Evolutionary conservation across 805 yeast species (phyloP), one percentile per base, ranked within the genome.

Genomic region (Metschnikowia proteae): DNA sequence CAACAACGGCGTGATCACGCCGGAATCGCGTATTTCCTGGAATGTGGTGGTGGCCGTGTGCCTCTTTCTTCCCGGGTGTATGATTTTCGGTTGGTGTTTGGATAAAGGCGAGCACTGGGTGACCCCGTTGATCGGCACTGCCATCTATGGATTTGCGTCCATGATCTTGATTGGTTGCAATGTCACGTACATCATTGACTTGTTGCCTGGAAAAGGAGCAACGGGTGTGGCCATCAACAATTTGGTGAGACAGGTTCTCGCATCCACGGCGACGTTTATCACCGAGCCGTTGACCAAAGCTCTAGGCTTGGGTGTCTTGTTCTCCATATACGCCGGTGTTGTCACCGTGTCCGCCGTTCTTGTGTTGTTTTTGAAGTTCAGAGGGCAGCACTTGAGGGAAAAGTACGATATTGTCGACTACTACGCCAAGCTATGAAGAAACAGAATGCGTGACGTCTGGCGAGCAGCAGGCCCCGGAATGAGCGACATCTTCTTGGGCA

Each of bases 161-260:
- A 86, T 88, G 94, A 80, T 88, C 66, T 80, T 86, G 3, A 87
- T 88, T 56, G 94, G 95, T 3, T 81, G 88, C 6, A 84, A 89
- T 0, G 79, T 84, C 3, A 88, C 96, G 0, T 89, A 88, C 60
- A 68, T 88, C 48, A 90, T 88, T 1, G 96, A 88, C 60, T 81
- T 89, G 1, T 72, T 89, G 39, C 96, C 96, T 0, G 95, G 96
- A 0, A 76, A 83, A 58, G 95, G 96, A 37, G 91, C 96, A 10
- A 86, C 96, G 0, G 96, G 95, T 0, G 87, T 88, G 43, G 96
- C 96, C 0, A 64, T 89, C 44, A 88, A 86, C 59, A 89, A 88
- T 60, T 75, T 88, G 48, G 72, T 84, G 17, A 74, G 96, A 57
- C 86, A 82, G 74, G 68, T 81, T 1, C 68, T 86, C 50, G 96